Base-by-base conservation (phyloP, 768 basidiomycete species). In the Candolleomyces aberdarensis region DNA sequence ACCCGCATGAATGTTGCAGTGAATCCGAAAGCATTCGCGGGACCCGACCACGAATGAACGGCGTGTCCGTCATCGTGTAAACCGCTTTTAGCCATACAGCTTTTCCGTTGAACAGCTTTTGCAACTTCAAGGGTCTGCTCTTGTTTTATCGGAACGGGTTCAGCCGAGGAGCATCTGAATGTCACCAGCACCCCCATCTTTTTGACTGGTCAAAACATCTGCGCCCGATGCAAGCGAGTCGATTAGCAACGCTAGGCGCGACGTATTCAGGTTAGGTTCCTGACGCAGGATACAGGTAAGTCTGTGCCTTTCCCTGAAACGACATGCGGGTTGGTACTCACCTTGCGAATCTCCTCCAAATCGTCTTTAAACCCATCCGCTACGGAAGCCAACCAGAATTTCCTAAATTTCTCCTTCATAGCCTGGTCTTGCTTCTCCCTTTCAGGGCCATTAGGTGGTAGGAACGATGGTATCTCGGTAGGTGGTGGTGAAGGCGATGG, bases 371-470 rank as follows among this genome's bases (percentile, higher is more conserved):
- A 95, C 11, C 85, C 91, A 69, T 93, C 90, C 1, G 86, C 89
- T 7, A 94, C 81, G 0, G 88, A 85, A 2, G 84, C 75, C 91
- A 94, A 92, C 92, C 92, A 94, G 68, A 94, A 94, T 71, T 87
- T 87, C 58, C 87, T 77, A 70, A 94, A 94, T 48, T 79, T 83
- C 39, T 84, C 84, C 67, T 85, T 87, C 68, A 93, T 70, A 8
- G 70, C 69, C 48, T 80, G 74, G 61, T 92, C 88, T 32, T 76
- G 72, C 50, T 78, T 71, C 14, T 69, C 65, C 71, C 14, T 62
- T 11, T 53, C 61, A 17, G 71, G 57, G 55, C 66, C 67, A 17
- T 64, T 64, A 17, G 72, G 63, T 15, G 84, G 77, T 13, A 88
- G 67, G 66, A 92, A 89, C 1, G 88, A 76, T 0, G 88, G 89